A percentile compares a stretch with the other conserved stretches of the same genome.
phyloP scores from a whole-genome alignment of 139 green algal species.

The Parachlorella kessleri region DNA sequence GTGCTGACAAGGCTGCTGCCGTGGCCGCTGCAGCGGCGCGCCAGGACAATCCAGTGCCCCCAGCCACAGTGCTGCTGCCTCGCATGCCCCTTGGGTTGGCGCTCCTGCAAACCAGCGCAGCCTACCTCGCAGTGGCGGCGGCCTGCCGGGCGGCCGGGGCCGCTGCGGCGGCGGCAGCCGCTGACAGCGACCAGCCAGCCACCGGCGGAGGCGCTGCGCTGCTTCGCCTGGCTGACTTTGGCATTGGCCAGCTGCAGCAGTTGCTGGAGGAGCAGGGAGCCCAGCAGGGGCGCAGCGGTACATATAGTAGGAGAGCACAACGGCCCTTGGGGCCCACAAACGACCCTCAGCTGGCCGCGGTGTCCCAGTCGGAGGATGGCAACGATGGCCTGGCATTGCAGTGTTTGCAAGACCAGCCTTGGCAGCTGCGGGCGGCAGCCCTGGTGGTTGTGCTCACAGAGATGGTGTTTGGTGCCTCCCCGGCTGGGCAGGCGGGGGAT shows the following conservation, averaged over 20 bases:
- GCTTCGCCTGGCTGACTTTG: constrained; percentile 43
- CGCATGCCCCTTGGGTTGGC: constrained; percentile 66
- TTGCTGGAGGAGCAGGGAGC: neutral
- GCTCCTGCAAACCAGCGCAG: constrained; percentile 42
- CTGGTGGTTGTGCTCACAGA: constrained; percentile 53
- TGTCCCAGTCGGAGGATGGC: no score
- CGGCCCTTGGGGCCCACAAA: no score
- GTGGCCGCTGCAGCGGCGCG: neutral
- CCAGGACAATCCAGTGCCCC: no score
- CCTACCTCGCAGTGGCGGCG: constrained; percentile 61
- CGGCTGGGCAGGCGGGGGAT: constrained; percentile 34
- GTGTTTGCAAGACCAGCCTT: no score
- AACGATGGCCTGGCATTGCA: no score
- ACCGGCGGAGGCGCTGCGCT: constrained; percentile 22
- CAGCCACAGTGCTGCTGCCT: constrained; percentile 49
- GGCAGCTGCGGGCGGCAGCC: constrained; percentile 49
- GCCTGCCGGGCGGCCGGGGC: constrained; percentile 47
- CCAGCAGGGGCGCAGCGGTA: neutral
- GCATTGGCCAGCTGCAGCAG: constrained; percentile 23
- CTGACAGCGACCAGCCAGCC: neutral
- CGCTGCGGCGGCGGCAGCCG: constrained; percentile 35
- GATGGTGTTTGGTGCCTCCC: constrained; percentile 66
- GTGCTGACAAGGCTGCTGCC: neutral
- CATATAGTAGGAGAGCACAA: neutral
- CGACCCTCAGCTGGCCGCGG: no score